Evolutionary conservation across 164 flowering plant genomes (phyloP).

Genomic region (Platanus orientalis): DNA sequence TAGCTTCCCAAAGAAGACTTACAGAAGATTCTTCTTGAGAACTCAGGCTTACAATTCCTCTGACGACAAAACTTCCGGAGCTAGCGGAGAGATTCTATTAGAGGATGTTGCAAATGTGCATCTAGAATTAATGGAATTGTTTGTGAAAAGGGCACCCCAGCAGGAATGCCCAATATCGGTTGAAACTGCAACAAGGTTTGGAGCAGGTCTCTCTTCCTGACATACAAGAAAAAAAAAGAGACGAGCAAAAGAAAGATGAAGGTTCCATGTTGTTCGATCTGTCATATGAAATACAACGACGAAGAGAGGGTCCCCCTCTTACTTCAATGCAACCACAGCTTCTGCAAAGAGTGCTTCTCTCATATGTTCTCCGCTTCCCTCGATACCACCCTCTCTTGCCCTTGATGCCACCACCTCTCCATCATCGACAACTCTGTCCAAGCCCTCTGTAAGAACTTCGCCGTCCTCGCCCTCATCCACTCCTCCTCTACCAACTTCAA

Average conservation of each 20-base stretch:
- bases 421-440: conserved; percentile 81
- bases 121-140: conserved; percentile 95
- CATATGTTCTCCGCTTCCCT: conserved; percentile 65
- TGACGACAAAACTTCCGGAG: conserved; percentile 22
- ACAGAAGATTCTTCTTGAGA: conserved; percentile 24
- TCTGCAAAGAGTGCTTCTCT: conserved; percentile 83
- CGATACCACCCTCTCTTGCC: conserved; percentile 72
- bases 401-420: conserved; percentile 84
- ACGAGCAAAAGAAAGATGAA: conserved; percentile 46
- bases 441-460: conserved; percentile 81
- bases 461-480: conserved; percentile 58
- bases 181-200: conserved; percentile 88
- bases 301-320: conserved; percentile 76
- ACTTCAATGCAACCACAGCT: conserved; percentile 97
- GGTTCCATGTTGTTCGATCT: conserved; percentile 83
- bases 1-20: conserved; percentile 18
- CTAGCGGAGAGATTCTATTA: conserved; percentile 65
- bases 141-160: conserved; percentile 82
- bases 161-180: conserved; percentile 86
- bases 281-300: too few relatives aligned
- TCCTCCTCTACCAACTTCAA: conserved; percentile 28
- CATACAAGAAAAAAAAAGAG: conserved; percentile 36
- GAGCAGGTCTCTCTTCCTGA: conserved; percentile 95
- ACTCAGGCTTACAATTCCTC: conserved; percentile 39
- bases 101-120: conserved; percentile 91